Evolutionary conservation across 2,329 filamentous ascomycete species (phyloP).

Genomic region (Aphanocladium album): DNA sequence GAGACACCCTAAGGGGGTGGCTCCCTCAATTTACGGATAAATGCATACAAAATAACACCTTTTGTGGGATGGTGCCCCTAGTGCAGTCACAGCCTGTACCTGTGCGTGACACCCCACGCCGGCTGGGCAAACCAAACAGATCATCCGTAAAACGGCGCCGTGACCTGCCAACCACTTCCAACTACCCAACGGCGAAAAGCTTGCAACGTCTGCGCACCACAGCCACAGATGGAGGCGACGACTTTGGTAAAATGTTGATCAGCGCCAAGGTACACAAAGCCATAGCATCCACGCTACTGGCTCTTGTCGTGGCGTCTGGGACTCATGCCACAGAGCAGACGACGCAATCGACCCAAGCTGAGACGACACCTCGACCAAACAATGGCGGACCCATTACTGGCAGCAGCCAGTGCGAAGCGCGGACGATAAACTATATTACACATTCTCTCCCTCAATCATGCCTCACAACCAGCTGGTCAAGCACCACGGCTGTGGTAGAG

Average conservation of each 20-base stretch:
- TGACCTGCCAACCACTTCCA: not conserved
- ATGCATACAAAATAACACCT: no score
- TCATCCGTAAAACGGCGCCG: not conserved
- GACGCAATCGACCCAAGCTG: not conserved
- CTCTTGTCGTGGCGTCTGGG: not conserved
- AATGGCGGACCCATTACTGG: not conserved
- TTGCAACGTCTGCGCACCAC: not conserved
- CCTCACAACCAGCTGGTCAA: slow-evolving; percentile 57
- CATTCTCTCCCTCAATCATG: slow-evolving; percentile 74
- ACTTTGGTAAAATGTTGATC: not conserved
- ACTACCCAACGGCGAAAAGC: not conserved
- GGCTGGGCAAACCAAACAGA: not conserved
- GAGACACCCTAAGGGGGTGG: no score
- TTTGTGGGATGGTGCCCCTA: no score
- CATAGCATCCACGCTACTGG: not conserved
- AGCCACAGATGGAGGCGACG: not conserved
- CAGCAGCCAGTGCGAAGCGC: slow-evolving; percentile 43
- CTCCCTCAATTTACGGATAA: no score
- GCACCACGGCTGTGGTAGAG: slow-evolving; percentile 19
- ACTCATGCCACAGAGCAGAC: slow-evolving; percentile 6
- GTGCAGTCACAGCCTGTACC: no score
- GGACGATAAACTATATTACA: slow-evolving; percentile 77
- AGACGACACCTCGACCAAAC: slow-evolving; percentile 5
- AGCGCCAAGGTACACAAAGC: not conserved
- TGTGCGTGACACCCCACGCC: no score